Base-by-base conservation (phyloP, 345 rosid genomes). In the Lepidium africanum region DNA sequence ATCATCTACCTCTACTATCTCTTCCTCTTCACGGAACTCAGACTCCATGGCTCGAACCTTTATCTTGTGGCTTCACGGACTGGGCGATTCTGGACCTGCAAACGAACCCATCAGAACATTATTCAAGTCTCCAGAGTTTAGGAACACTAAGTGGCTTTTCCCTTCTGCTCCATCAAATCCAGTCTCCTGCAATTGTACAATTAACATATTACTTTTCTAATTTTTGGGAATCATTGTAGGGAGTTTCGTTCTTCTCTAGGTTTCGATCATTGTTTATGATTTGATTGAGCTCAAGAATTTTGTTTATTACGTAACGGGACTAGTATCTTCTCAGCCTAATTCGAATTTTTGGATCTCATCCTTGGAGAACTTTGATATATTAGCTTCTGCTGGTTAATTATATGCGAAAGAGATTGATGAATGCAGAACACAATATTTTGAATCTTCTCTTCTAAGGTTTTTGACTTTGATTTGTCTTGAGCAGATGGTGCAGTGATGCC, bases 401-500 rank as follows among this genome's bases (percentile, higher is more conserved):
- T 30, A 30, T 6, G 33, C 4, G 33, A 30, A 5, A 30, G 33
- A 30, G 3, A 17, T 47, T 48, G n/a, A 21, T 63, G 3, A 16
- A 41, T 53, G 15, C 23, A 43, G 21, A 15, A 7, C 35, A 63
- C 9, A 35, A 14, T 38, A 17, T 15, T 41, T 57, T 65, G 46
- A 53, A 21, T 0, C 38, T 52, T 73, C 3, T 19, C 7, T 8
- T 63, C 30, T 3, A 36, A 5, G 3, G 10, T 2, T 55, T 36
- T 55, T 56, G 61, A 45, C 7, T 38, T 19, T 38, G 33, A 40
- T 39, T 59, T 59, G 3, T 59, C 21, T 70, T 63, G 49, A 76
- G 78, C 69, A 92, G 98, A 85, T 81, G 95, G 93, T 77, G 69
- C 81, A 71, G 84, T 85, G 69, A 92, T 92, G 95, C 95, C 96